Base-by-base conservation (phyloP, 345 rosid genomes). In the Bruguiera gymnorhiza region DNA sequence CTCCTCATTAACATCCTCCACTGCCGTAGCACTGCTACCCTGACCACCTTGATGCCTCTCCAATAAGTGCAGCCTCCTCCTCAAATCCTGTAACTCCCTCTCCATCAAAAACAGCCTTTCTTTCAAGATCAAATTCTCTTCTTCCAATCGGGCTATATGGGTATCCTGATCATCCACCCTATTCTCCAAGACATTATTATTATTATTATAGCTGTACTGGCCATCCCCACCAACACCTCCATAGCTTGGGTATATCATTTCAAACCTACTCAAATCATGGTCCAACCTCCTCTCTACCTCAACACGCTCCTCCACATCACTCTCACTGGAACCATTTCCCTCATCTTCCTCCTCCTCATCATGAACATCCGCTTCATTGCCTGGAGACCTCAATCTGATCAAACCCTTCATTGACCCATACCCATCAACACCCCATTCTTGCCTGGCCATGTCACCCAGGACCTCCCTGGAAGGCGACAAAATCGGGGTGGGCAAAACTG, bases 391-490 rank as follows among this genome's bases (percentile, higher is more conserved):
- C 8, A 95, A 80, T 83, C 98, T 79, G 62, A 95, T 95, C 80
- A 92, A 58, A 16, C 99, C 99, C 71, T 95, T 95, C 99, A 95
- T 95, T 6, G 98, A 90, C 16, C 99, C 99, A 69, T 95, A 95
- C n/a, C 99, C 99, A 79, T 95, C 97, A 67, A 95, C 99, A 0
- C 99, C 97, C 97, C 98, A 95, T 64, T 95, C 96, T 77, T 95
- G 98, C 80, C 92, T 92, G 0, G 98, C 99, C 96, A 86, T 90
- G 70, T 92, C 99, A 20, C 93, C 99, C 67, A 95, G 73, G 0
- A 92, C 90, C 86, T 95, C 99, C 76, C 93, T 84, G 0, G 98
- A 87, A 0, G 97, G 99, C 0, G 97, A 92, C 32, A 92, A 88
- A 59, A 88, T 85, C 0, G 98, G 99, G 0, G 99, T 95, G 0